Conservation (phyloP, 2,329 filamentous ascomycete genomes). For the Calonectria leucothoes region DNA sequence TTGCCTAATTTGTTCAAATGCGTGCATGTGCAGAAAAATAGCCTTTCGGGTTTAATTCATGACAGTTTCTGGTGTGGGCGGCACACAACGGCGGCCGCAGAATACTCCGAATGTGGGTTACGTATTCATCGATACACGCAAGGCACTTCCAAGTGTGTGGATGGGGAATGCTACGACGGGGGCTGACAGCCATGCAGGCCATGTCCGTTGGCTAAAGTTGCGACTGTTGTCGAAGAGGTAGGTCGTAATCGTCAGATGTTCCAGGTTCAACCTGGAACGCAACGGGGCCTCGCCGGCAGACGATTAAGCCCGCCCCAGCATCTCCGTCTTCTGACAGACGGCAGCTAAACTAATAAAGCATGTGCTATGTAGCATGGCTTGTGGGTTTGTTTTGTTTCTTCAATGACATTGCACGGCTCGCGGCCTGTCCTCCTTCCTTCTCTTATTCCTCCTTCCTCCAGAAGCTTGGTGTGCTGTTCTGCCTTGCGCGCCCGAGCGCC, state of each 20-base stretch:
- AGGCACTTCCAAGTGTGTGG: background rate
- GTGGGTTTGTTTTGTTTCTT: slow-evolving; percentile 1
- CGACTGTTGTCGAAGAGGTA: slow-evolving; percentile 6
- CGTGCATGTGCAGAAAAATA: slow-evolving; percentile 9
- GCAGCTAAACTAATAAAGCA: slow-evolving; percentile 3
- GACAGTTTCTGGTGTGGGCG: background rate
- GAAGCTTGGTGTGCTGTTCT: slow-evolving; percentile 67
- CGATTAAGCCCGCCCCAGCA: background rate
- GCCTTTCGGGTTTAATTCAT: slow-evolving; percentile 16
- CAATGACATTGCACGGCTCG: slow-evolving; percentile 54
- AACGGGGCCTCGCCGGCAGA: slow-evolving; percentile 1
- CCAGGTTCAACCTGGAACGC: background rate
- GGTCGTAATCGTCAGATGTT: slow-evolving; percentile 18
- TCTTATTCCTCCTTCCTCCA: slow-evolving; percentile 60
- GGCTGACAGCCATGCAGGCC: slow-evolving; percentile 5
- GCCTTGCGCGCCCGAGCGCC: slow-evolving; percentile 61
- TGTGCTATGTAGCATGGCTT: background rate
- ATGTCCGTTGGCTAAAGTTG: slow-evolving; percentile 4
- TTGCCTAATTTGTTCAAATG: slow-evolving; percentile 1
- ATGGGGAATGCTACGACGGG: background rate
- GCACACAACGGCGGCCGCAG: slow-evolving; percentile 2
- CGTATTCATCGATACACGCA: background rate
- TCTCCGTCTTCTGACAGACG: background rate
- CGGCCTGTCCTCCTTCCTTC: slow-evolving; percentile 63
- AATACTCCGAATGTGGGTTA: slow-evolving; percentile 15